Base-by-base conservation (phyloP, 805 yeast species). In the Starmerella geochares region DNA sequence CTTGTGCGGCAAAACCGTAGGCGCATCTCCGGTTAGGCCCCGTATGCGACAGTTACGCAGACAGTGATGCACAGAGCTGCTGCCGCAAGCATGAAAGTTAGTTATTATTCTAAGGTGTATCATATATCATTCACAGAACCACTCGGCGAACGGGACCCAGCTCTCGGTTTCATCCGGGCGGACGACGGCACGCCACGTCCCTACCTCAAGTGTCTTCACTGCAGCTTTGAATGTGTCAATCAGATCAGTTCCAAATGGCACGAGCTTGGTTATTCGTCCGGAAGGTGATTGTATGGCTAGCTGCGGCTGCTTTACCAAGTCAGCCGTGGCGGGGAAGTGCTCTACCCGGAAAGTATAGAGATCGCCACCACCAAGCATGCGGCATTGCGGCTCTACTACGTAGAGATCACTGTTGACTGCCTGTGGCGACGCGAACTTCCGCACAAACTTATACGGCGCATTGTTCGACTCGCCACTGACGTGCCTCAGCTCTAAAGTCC, bases 71-170 rank as follows among this genome's bases (percentile, higher is more conserved):
- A 25, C 10, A 29, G n/a, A n/a, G n/a, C n/a, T n/a, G n/a, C n/a
- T n/a, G n/a, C 14, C 11, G n/a, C 6, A 16, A 14, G 20, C 2
- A 24, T 11, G n/a, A 17, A 11, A 44, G 23, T 13, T 16, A 44
- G 16, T n/a, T 33, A 33, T 21, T n/a, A 31, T 23, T 11, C 7
- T 23, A 2, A 4, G n/a, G n/a, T n/a, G 31, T 25, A 14, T 40
- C 32, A 40, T 38, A 21, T 8, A 5, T 27, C 17, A 40, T 27
- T 40, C 44, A 28, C 59, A 56, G 40, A 52, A 55, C 98, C 98
- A 90, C 65, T 87, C 95, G 13, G 94, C 87, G 67, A 85, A 86
- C 3, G 84, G 86, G 59, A 86, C 82, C 86, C 95, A 85, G 48
- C 86, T 80, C 48, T 74, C 73, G 3, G 84, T 85, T 36, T 80